Base-by-base conservation (phyloP, 352 stramenopile genomes). In the Discostella stelligera region DNA sequence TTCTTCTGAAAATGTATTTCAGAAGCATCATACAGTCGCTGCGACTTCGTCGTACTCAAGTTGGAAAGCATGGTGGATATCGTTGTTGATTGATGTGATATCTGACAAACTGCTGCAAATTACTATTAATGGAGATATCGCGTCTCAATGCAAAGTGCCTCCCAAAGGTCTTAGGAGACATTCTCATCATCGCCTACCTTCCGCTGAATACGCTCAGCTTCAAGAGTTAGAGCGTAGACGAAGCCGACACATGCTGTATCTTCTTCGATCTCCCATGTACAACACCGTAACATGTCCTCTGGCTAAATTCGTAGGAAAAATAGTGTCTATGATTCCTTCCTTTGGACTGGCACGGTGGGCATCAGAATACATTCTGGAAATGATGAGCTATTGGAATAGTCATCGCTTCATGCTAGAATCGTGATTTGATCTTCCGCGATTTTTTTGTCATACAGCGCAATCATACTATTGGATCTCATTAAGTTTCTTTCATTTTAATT, bases 331-430 rank as follows among this genome's bases (percentile, higher is more conserved):
- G 67, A 63, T 82, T 27, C 74, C 74, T 16, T 77, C 74, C 13
- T 77, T 82, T 53, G 74, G 74, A 44, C 18, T 82, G 27, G 61
- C 60, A 23, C 32, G 56, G 50, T 82, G 62, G 61, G 67, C 74
- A 50, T 27, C 67, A 21, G 67, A 66, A 25, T 82, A 82, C 49
- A 59, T 74, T 37, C 54, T 77, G 32, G 74, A 77, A 52, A 71
- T 82, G 74, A 74, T 82, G 74, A 61, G 44, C 58, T 82, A 82
- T 74, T 82, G 68, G 66, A 77, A 77, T 50, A 46, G 70, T 44
- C 58, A 83, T 76, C 66, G 54, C 30, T 83, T 79, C 53, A 79
- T 83, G 76, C 44, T 79, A 27, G 75, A 79, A 55, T 79, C 71
- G 25, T 79, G 48, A 74, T 54, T 41, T 48, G 25, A 16, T 48